Percentiles rank a stretch among this genome's conserved stretches.
phyloP scores from a whole-genome alignment of 2,329 filamentous ascomycete species.

The Aspergillus ruber region DNA sequence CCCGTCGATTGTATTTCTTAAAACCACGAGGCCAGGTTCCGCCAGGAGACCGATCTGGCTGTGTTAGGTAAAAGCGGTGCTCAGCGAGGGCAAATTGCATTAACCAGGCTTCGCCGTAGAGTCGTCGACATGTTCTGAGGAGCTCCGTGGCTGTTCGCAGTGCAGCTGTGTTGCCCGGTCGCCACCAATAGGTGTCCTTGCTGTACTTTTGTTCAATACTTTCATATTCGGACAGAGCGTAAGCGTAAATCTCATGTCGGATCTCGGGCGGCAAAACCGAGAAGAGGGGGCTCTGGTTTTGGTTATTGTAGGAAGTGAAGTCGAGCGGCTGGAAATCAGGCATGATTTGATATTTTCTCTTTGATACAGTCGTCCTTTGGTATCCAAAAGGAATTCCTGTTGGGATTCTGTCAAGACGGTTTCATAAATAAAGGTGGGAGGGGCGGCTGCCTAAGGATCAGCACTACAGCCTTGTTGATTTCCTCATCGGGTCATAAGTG shows the following conservation, averaged over 20 bases:
- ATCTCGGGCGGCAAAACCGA: conserved; percentile 43
- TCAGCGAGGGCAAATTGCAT: conserved; percentile 37
- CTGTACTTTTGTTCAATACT: conserved; percentile 23
- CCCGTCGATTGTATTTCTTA: conserved; percentile 10
- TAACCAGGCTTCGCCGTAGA: conserved; percentile 41
- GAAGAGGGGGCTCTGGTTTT: conserved; percentile 27
- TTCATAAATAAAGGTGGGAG: no score
- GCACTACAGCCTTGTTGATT: no score
- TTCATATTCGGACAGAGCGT: conserved; percentile 34
- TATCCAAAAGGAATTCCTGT: no score
- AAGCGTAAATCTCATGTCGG: conserved; percentile 43
- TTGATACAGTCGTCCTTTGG: no score
- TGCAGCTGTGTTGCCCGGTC: conserved; percentile 38
- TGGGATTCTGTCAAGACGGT: no score
- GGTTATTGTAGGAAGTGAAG: conserved; percentile 8
- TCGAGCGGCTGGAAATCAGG: background rate
- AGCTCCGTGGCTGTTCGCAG: conserved; percentile 33
- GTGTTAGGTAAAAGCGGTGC: conserved; percentile 36
- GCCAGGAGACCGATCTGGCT: conserved; percentile 24
- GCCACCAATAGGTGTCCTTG: conserved; percentile 30
- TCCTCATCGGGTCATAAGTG: no score
- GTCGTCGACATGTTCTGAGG: conserved; percentile 38
- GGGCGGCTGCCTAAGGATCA: no score
- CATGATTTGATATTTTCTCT: no score
- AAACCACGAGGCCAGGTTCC: conserved; percentile 7